Evolutionary conservation across 78 protist genomes (phyloP).

Genomic region (Dictyostelium intermedium): DNA sequence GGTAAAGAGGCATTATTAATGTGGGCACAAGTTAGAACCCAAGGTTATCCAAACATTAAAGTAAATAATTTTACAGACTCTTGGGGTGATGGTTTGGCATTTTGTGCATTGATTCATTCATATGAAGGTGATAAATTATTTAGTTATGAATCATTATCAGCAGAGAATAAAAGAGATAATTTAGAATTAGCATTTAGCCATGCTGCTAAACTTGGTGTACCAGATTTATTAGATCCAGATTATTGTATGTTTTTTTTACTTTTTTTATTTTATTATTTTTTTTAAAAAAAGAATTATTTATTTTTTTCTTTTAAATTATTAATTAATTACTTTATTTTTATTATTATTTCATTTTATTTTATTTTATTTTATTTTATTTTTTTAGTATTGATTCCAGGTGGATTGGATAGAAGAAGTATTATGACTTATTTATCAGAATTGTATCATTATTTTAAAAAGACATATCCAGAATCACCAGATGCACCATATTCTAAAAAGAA

Average conservation of each 20-base stretch:
- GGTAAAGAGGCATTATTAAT: slow-evolving; percentile 71
- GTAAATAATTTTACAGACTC: slow-evolving; percentile 61
- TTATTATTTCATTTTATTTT: background rate
- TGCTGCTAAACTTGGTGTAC: slow-evolving; percentile 52
- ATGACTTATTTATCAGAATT: slow-evolving; percentile 74
- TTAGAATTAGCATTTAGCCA: slow-evolving; percentile 48
- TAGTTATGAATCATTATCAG: slow-evolving; percentile 7
- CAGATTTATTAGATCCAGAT: slow-evolving; percentile 72
- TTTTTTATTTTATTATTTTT: background rate
- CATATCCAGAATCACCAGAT: slow-evolving; percentile 62
- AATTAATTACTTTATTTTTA: background rate
- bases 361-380: background rate
- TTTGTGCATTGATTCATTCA: slow-evolving; percentile 72
- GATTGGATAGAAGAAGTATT: slow-evolving; percentile 69
- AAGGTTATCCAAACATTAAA: slow-evolving; percentile 71
- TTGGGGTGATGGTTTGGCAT: slow-evolving; percentile 79
- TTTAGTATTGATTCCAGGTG: slow-evolving; percentile 49
- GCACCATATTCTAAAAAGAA: slow-evolving; percentile 34
- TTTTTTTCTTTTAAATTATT: background rate
- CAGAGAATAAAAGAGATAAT: slow-evolving; percentile 34
- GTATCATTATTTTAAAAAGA: slow-evolving; percentile 67
- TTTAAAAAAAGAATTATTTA: background rate
- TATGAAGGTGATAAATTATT: slow-evolving; percentile 77
- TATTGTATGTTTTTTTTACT: background rate
- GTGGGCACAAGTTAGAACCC: slow-evolving; percentile 71